Evolutionary conservation across 345 rosid species (phyloP).

Genomic region (Odontarrhena argentea): DNA sequence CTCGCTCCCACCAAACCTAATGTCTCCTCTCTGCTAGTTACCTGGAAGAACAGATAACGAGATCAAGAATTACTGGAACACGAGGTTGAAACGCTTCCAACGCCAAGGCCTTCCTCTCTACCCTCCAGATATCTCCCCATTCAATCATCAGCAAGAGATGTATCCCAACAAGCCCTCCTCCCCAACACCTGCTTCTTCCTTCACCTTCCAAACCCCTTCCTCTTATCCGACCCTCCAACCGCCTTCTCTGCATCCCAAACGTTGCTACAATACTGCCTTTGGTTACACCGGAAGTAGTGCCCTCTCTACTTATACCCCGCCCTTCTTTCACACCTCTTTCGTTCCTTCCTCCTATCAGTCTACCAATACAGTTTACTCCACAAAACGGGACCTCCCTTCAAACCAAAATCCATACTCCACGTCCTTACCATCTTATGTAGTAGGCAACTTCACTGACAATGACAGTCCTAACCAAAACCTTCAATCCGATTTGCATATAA

Average conservation of each 20-base stretch:
- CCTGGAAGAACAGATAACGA: conserved; percentile 70
- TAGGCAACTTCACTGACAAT: conserved; percentile 10
- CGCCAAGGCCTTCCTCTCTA: conserved; percentile 63
- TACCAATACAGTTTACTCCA: conserved; percentile 24
- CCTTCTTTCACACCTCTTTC: conserved; percentile 26
- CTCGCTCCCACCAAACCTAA: neutral
- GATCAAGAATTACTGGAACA: conserved; percentile 70
- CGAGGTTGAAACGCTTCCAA: conserved; percentile 54
- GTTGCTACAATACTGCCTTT: no score
- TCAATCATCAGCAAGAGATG: conserved; percentile 30
- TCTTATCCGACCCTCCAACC: conserved; percentile 13
- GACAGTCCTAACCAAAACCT: neutral
- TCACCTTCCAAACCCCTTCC: conserved; percentile 27
- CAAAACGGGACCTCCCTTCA: conserved; percentile 70
- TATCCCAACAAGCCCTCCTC: neutral
- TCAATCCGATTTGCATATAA: neutral
- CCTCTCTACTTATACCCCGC: neutral
- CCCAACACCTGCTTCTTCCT: conserved; percentile 30
- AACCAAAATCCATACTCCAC: conserved; percentile 46
- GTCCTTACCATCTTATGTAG: conserved; percentile 4
- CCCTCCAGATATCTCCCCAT: conserved; percentile 48
- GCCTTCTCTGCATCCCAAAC: neutral
- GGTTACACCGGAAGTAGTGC: neutral
- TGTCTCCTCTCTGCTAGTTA: conserved; percentile 35
- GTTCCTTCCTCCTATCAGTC: conserved; percentile 32